Evolutionary conservation across 495 filamentous ascomycete species (phyloP).

Genomic region (Aspergillus avenaceus): DNA sequence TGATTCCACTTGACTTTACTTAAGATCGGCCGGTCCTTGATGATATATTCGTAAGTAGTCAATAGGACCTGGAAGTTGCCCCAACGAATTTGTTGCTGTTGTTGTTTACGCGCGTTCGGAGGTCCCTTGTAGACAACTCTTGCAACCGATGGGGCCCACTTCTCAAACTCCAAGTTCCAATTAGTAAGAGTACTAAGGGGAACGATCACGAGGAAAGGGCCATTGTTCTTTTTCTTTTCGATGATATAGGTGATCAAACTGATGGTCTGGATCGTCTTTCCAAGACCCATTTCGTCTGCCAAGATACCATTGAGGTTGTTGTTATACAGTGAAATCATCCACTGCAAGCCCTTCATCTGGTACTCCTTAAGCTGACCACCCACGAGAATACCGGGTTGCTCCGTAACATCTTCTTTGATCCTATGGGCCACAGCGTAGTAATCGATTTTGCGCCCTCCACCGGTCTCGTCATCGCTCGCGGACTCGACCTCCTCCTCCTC

Average conservation of each 20-base stretch:
- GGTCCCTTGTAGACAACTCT: constrained; percentile 97
- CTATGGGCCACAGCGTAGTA: constrained; percentile 98
- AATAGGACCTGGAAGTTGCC: constrained; percentile 93
- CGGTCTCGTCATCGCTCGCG: constrained; percentile 67
- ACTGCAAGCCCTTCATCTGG: constrained; percentile 95
- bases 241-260: constrained; percentile 96
- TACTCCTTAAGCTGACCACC: constrained; percentile 95
- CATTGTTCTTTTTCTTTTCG: constrained; percentile 87
- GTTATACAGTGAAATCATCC: constrained; percentile 99
- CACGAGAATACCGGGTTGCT: constrained; percentile 78
- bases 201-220: constrained; percentile 94
- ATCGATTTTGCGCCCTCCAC: constrained; percentile 73
- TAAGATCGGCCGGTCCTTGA: constrained; percentile 91
- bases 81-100: constrained; percentile 90
- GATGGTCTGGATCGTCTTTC: constrained; percentile 99
- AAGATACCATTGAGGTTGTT: constrained; percentile 99
- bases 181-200: constrained; percentile 95
- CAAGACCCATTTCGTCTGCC: constrained; percentile 98
- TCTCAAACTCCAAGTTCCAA: constrained; percentile 98
- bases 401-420: constrained; percentile 82
- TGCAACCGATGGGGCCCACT: constrained; percentile 86
- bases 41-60: constrained; percentile 99
- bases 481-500: constrained; percentile 62
- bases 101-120: constrained; percentile 80
- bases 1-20: constrained; percentile 99